Percentiles rank a stretch among this genome's conserved stretches.
Conservation (phyloP, 2,329 filamentous ascomycete genomes). For the Cladosporium sp. region DNA sequence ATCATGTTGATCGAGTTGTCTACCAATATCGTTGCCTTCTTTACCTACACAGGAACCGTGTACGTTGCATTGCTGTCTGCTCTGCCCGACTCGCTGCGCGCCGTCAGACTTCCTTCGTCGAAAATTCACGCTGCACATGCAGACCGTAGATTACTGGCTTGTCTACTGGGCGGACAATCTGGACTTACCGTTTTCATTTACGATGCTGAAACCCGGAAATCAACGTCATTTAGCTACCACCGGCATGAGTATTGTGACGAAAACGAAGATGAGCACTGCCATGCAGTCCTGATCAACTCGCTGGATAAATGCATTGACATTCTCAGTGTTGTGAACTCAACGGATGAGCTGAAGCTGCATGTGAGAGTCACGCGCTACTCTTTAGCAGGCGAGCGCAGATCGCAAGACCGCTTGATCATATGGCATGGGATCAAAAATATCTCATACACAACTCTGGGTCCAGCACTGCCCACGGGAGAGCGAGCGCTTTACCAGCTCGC, state of each 20-base stretch:
- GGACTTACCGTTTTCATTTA: background rate
- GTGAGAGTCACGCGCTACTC: background rate
- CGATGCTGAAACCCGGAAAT: background rate
- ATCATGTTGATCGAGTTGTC: conserved; percentile 22
- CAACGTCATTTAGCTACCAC: background rate
- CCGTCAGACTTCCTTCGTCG: conserved; percentile 1
- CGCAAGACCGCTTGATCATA: background rate
- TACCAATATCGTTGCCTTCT: conserved; percentile 20
- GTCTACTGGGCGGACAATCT: background rate
- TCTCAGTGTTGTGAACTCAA: background rate
- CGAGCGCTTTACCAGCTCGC: background rate
- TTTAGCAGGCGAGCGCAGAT: background rate
- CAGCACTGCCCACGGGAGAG: background rate
- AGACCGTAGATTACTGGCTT: background rate
- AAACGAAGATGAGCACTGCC: background rate
- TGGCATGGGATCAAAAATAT: background rate
- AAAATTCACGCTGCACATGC: background rate
- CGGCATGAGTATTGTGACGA: background rate
- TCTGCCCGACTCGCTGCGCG: background rate
- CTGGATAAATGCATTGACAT: background rate
- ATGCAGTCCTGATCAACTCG: background rate
- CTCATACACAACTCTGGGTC: background rate
- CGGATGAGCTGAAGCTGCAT: background rate
- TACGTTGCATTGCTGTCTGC: conserved; percentile 19
- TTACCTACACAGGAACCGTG: conserved; percentile 19